A percentile compares a stretch with the other conserved stretches of the same genome.
Evolutionary conservation across 2,329 filamentous ascomycete species (phyloP).

Genomic region (Penicillium sp.): DNA sequence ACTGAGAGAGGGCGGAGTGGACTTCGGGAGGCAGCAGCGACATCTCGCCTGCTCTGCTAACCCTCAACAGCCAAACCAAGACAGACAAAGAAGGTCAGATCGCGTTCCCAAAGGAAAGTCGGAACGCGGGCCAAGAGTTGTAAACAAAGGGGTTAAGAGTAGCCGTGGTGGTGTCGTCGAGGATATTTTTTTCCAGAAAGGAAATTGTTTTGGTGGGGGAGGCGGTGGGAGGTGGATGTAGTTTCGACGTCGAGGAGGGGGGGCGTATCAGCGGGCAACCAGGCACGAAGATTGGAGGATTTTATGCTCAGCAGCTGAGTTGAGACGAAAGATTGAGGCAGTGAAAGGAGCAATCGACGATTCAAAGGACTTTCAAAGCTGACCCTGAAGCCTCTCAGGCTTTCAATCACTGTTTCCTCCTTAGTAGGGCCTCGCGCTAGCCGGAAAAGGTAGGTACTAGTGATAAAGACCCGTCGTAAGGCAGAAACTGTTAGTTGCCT

Average conservation of each 20-base stretch:
- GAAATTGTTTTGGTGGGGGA: constrained; percentile 30
- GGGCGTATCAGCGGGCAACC: neutral
- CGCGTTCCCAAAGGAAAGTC: constrained; percentile 18
- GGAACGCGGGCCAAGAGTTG: constrained; percentile 20
- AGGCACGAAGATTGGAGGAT: neutral
- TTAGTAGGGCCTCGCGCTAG: neutral
- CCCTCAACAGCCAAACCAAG: constrained; percentile 30
- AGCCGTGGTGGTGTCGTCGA: constrained; percentile 23
- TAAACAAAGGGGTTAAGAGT: constrained; percentile 20
- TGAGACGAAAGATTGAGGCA: neutral
- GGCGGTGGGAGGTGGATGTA: constrained; percentile 21
- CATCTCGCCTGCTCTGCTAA: constrained; percentile 59
- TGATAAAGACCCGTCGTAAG: neutral
- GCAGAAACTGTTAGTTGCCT: neutral
- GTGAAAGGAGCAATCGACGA: constrained; percentile 2
- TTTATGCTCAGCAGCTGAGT: neutral
- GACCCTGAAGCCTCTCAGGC: neutral
- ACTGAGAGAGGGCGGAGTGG: constrained; percentile 80
- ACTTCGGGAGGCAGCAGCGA: constrained; percentile 85
- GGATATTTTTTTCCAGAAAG: constrained; percentile 24
- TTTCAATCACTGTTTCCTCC: neutral
- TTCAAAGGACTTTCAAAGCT: neutral
- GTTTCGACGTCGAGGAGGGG: neutral
- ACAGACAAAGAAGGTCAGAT: constrained; percentile 25
- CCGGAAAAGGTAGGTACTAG: neutral